Evolutionary conservation across 2,329 filamentous ascomycete genomes (phyloP), one percentile per base, ranked within the genome.

Genomic region (Parafenestella ontariensis): DNA sequence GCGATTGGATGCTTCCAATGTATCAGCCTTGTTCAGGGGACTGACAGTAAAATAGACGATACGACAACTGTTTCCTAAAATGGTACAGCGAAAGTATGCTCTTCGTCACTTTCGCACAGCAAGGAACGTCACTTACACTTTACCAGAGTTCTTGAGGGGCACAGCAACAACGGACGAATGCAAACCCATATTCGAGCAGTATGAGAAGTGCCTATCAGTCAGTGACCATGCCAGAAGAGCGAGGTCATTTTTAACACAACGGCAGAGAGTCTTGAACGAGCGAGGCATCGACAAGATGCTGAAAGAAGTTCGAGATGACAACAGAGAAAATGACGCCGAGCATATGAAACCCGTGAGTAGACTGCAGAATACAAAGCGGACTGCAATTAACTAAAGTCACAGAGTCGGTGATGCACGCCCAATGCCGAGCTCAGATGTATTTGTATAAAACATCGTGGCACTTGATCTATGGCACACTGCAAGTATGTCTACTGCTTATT

Each of bases 21-120:
- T n/a, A 6, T 18, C 36, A 7, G 21, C 7, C 2, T 21, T 23
- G 15, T 34, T 4, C 15, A 13, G 17, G n/a, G 20, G 0, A 13
- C 37, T 49, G 10, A 52, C 33, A 4, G 10, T 40, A 3, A 11
- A 18, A 9, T 43, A 97, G 93, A 75, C 91, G 89, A 68, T 99
- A 99, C 74, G 95, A 99, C 76, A 93, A 89, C 47, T 99, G 95
- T 79, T 99, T 99, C 75, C 81, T 99, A 61, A 98, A 96, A 79
- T 99, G 95, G 95, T 99, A 99, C 77, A 97, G 93, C 73, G 95
- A 99, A 79, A 98, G 95, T 97, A 82, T 54, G 89, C 4, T n/a
- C 15, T n/a, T 34, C 15, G 4, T 29, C 26, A 33, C 23, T 26
- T n/a, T 21, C 29, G n/a, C 21, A 46, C 15, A n/a, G n/a, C 24